Evolutionary conservation across 2,329 filamentous ascomycete species (phyloP), one percentile per base, ranked within the genome.

Genomic region (Diaporthe destruens): DNA sequence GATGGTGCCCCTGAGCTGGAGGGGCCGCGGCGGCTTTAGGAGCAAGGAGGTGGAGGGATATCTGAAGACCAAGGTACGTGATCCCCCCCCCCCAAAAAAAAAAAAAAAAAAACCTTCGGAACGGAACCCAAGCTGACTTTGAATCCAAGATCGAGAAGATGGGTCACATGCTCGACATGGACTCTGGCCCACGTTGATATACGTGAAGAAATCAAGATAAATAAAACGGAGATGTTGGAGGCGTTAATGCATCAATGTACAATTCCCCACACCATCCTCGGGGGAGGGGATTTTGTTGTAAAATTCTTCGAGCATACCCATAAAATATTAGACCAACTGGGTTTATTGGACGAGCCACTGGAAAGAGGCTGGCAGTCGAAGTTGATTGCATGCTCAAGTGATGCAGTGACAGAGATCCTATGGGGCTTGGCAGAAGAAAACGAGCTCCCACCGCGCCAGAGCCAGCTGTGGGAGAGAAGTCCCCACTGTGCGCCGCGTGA

Each of bases 1-100:
- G 1, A 99, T 99, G 96, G 92, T 99, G 72, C 96, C 96, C 3
- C 81, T 98, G 74, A 95, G 94, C 12, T 99, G 96, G 96, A 93
- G 93, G 80, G 94, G 93, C 1, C 90, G 91, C 77, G 92, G 92
- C 53, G 96, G 96, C 0, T 94, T 98, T 75, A 89, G 90, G 74
- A 96, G 96, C 78, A 89, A 91, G 69, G 96, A 99, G 83, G 93
- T 98, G 59, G 94, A 98, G 78, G 95, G 94, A 8, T 99, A 99
- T 85, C 85, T 99, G 75, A 94, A 93, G 81, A 98, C 96, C 3
- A 99, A 99, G 91, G 94, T 96, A 80, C 80, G 89, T 82, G 16
- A 34, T 56, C n/a, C 42, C 9, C 20, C 51, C 32, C n/a, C n/a
- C n/a, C n/a, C n/a, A n/a, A n/a, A n/a, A n/a, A n/a, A n/a, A n/a